Evolutionary conservation across 257 asterid species (phyloP), one percentile per base, ranked within the genome.

Genomic region (Rhazya stricta): DNA sequence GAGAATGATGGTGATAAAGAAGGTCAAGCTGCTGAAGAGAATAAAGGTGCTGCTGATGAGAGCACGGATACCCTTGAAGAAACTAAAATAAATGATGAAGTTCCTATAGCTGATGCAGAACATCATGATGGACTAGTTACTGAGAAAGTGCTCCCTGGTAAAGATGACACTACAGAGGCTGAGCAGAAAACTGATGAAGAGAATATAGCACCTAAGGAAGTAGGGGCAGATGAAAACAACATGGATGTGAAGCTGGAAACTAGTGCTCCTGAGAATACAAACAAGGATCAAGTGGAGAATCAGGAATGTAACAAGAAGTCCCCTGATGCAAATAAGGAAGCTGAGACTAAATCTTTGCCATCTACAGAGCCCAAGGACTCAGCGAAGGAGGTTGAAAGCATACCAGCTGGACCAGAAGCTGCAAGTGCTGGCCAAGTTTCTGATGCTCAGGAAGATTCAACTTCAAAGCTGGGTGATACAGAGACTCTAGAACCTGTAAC

Each of bases 1-100:
- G 77, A 83, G 75, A 78, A 43, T 51, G 76, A 76, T 51, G 78
- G 45, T 15, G 83, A 73, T 73, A 87, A 78, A 37, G 85, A 71
- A 9, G 36, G 34, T 2, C 34, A 57, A 51, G 58, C 50, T 72
- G 76, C 12, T 37, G 76, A 72, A n/a, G 39, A 21, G 54, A 23
- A 72, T n/a, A 37, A 58, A 73, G 70, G 15, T 57, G 65, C 65
- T 27, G 18, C 36, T 9, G 18, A 57, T 25, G 65, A 57, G 23
- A 48, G 54, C 54, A 48, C 13, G 21, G 54, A 23, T 3, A 51
- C 15, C 1, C 54, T 15, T 42, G 77, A 42, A 27, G 76, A 61
- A 45, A 19, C 42, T 37, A 62, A 74, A 32, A 21, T 45, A 63
- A 42, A 19, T 29, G 75, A 70, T 50, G 74, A 79, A 58, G 62